A percentile compares a stretch with the other conserved stretches of the same genome.
phyloP scores from a whole-genome alignment of 177 flowering plant genomes.

The Vitis hybrid region DNA sequence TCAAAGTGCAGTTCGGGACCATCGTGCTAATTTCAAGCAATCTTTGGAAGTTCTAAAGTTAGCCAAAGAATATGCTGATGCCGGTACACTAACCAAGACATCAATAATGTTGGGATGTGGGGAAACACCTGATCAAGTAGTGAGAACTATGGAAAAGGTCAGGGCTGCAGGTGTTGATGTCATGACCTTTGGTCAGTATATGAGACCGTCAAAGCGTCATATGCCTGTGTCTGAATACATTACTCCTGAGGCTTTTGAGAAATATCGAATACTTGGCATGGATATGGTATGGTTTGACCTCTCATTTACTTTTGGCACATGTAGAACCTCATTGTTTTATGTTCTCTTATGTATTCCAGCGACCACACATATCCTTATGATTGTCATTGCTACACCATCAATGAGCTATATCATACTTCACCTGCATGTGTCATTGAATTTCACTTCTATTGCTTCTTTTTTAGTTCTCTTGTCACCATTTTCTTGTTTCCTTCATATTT shows the following conservation, averaged over 20 bases:
- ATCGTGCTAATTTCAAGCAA: constrained; percentile 92
- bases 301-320: background rate
- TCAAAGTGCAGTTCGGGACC: constrained; percentile 82
- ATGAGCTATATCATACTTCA: no score
- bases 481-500: no score
- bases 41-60: constrained; percentile 78
- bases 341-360: background rate
- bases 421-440: no score
- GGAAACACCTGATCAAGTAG: constrained; percentile 93
- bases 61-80: constrained; percentile 89
- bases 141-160: constrained; percentile 93
- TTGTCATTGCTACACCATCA: no score
- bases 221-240: constrained; percentile 95
- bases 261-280: constrained; percentile 76
- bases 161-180: constrained; percentile 97
- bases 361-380: background rate
- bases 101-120: constrained; percentile 99
- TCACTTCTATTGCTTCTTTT: no score
- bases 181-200: constrained; percentile 96
- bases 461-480: no score
- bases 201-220: constrained; percentile 98
- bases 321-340: background rate
- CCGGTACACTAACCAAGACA: constrained; percentile 95
- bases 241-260: constrained; percentile 95
- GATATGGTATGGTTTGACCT: constrained; percentile 63